phyloP scores from a whole-genome alignment of 306 rosid species.

The Benincasa hispida region DNA sequence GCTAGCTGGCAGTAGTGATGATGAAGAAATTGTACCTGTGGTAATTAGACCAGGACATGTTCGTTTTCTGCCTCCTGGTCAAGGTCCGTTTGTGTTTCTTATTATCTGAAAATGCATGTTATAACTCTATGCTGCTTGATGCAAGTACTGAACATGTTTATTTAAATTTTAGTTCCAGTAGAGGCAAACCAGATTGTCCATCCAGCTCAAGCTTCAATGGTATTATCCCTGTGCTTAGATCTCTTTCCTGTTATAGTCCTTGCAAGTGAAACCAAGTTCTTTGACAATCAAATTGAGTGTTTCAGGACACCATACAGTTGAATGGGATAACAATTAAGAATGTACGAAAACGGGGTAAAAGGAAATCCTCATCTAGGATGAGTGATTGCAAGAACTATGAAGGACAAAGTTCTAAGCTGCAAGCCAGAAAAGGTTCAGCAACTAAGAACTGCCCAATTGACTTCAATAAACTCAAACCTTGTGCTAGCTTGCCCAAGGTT shows the following conservation, averaged over 20 bases:
- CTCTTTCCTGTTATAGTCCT: background rate
- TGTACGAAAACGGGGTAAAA: slow-evolving; percentile 80
- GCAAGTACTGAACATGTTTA: background rate
- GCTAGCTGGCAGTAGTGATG: slow-evolving; percentile 24
- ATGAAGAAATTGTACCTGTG: slow-evolving; percentile 53
- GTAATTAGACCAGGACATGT: slow-evolving; percentile 87
- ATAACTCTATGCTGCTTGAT: background rate
- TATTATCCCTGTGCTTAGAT: slow-evolving; percentile 9
- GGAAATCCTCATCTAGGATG: slow-evolving; percentile 29
- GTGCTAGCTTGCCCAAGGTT: slow-evolving; percentile 59
- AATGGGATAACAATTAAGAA: slow-evolving; percentile 74
- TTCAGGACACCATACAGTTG: slow-evolving; percentile 66
- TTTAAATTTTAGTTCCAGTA: slow-evolving; percentile 18
- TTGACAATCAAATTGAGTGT: slow-evolving; percentile 14
- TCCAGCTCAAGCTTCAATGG: slow-evolving; percentile 38
- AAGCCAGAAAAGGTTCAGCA: slow-evolving; percentile 20
- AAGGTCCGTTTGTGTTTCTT: slow-evolving; percentile 30
- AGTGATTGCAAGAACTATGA: slow-evolving; percentile 18
- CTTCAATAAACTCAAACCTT: slow-evolving; percentile 53
- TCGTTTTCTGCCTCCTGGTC: slow-evolving; percentile 52
- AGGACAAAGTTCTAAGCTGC: slow-evolving; percentile 23
- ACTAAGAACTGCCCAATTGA: slow-evolving; percentile 20
- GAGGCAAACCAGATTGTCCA: slow-evolving; percentile 37
- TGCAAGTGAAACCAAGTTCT: background rate
- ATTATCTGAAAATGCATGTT: background rate